A percentile compares a stretch with the other conserved stretches of the same genome.
These are phyloP conservation scores for Pyricularia pennisetigena DNA, from an alignment of 2,329 filamentous ascomycete genomes.

Conservation along the genomic window DNA sequence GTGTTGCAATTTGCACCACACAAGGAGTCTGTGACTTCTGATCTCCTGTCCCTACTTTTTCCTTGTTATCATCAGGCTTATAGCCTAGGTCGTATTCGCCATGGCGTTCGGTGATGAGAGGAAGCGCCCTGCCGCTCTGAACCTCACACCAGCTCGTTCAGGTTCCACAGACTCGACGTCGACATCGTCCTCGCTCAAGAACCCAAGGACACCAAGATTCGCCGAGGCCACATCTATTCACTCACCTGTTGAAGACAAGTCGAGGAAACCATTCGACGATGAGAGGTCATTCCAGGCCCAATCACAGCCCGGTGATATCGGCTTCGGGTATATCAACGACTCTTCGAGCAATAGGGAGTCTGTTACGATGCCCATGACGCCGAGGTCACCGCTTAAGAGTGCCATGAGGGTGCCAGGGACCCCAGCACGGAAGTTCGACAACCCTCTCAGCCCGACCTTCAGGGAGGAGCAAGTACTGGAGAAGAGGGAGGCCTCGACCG, in stretches of 20 bases:
- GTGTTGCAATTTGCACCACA: background rate
- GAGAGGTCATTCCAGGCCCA: conserved; percentile 47
- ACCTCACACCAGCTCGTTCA: conserved; percentile 39
- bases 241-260: conserved; percentile 59
- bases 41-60: conserved; percentile 8
- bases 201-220: conserved; percentile 67
- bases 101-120: conserved; percentile 34
- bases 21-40: background rate
- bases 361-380: conserved; percentile 55
- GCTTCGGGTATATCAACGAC: conserved; percentile 80
- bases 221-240: conserved; percentile 72
- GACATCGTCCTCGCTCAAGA: conserved; percentile 49
- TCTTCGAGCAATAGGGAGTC: conserved; percentile 38
- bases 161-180: conserved; percentile 40
- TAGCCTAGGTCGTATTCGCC: conserved; percentile 10
- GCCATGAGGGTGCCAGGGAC: conserved; percentile 83
- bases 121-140: conserved; percentile 46
- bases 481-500: conserved; percentile 70
- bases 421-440: conserved; percentile 59
- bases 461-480: conserved; percentile 79
- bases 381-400: conserved; percentile 77
- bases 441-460: conserved; percentile 86
- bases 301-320: conserved; percentile 73
- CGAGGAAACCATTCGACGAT: conserved; percentile 46
- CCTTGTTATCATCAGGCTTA: conserved; percentile 8